Evolutionary conservation across 2,329 filamentous ascomycete genomes (phyloP), one percentile per base, ranked within the genome.

Genomic region (Pezicula neosporulosa): DNA sequence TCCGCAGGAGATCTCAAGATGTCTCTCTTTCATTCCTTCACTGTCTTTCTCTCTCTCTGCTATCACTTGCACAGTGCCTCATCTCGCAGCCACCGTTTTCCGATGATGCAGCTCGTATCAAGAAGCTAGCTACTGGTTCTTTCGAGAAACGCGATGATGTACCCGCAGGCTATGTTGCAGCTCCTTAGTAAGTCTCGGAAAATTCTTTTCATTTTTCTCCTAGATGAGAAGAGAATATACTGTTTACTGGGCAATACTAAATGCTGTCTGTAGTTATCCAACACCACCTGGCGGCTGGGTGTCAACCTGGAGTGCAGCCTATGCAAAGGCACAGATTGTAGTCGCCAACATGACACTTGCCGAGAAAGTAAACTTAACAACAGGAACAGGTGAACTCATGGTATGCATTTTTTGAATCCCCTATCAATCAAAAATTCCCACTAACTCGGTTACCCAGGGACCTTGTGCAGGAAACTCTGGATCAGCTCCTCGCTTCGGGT

Each of bases 291-390:
- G 88, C 37, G 91, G 88, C 84, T 66, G 64, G 63, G 50, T 59
- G 18, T 47, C 56, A 3, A 57, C 48, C 19, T 93, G 89, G 89
- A 72, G 73, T 19, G 79, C 80, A 16, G 86, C 86, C 59, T 93
- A 91, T 63, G 71, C 71, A 48, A 90, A 87, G 61, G 89, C 89
- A 1, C 77, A 83, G 51, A 68, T 73, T 3, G 68, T 92, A 13
- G 88, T 93, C 15, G 80, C 82, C 48, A 79, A 82, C 44, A 89
- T 93, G 87, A 92, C 87, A 0, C 69, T 93, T 50, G 87, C 87
- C 2, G 89, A 92, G 66, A 93, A 92, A 71, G 85, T 86, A 3
- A 92, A 91, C 63, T 77, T 91, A 47, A 90, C 87, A 0, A 80
- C 81, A 1, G 88, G 88, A 3, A 85, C 80, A 1, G 87, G 87